Evolutionary conservation across 371 early-diverging fungal species (phyloP), one percentile per base, ranked within the genome.

Genomic region (Parasitella parasitica): DNA sequence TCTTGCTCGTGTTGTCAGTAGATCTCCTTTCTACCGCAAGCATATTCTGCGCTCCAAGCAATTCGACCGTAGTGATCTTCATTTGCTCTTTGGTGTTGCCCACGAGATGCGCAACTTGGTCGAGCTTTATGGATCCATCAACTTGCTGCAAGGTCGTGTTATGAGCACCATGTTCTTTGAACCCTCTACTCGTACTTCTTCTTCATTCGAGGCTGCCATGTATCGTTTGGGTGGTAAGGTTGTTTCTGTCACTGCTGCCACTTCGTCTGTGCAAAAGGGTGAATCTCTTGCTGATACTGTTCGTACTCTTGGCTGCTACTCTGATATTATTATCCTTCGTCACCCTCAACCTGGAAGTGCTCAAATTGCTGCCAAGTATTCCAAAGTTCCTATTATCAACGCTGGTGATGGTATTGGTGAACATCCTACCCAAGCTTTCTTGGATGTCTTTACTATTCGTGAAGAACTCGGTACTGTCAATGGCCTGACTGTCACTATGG

Each of bases 361-460:
- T 32, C 75, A 86, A 57, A 67, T 83, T 27, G 97, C 96, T 30
- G 92, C 97, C 61, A 94, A 93, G 78, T 90, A 85, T 77, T 87
- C 92, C 53, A 90, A 87, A 77, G 89, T 96, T 11, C 97, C 97
- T 16, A 84, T 98, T 36, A 92, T 98, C 78, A 97, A 96, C 70
- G 97, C 96, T 48, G 97, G 98, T 64, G 97, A 97, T 73, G 98
- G 98, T 66, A 84, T 89, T 54, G 97, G 98, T 41, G 98, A 97
- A 82, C 98, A 98, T 78, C 98, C 98, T 28, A 94, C 96, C 18
- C 98, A 98, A 78, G 98, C 97, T 46, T 92, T 97, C 87, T 83
- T 98, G 59, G 98, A 98, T 75, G 85, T 89, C 18, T 98, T 91
- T 70, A 97, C 97, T 15, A 94, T 94, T 65, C 91, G 95, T 81